Conservation (phyloP, 768 basidiomycete species). For the Pulveroboletus sp. region DNA sequence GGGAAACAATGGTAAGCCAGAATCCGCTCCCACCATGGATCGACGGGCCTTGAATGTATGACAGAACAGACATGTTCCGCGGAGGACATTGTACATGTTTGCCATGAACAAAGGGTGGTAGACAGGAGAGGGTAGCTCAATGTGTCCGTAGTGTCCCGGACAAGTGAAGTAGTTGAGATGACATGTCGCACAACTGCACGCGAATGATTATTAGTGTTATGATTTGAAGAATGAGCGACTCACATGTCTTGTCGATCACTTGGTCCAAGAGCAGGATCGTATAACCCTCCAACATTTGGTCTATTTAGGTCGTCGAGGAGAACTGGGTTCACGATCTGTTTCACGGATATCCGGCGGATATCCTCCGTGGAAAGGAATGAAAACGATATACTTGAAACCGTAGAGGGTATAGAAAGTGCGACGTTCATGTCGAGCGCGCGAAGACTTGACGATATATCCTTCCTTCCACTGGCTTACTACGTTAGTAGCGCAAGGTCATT, state of each 20-base stretch:
- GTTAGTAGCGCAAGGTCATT: background rate
- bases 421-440: slow-evolving; percentile 67
- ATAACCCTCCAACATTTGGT: slow-evolving; percentile 88
- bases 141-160: slow-evolving; percentile 97
- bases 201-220: slow-evolving; percentile 2
- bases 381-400: slow-evolving; percentile 82
- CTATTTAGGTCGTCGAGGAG: slow-evolving; percentile 91
- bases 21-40: slow-evolving; percentile 50
- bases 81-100: slow-evolving; percentile 82
- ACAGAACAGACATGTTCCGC: slow-evolving; percentile 90
- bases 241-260: slow-evolving; percentile 87
- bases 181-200: slow-evolving; percentile 84
- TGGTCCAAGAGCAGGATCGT: slow-evolving; percentile 94
- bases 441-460: background rate
- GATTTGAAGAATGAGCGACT: slow-evolving; percentile 31
- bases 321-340: slow-evolving; percentile 90
- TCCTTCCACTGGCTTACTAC: background rate
- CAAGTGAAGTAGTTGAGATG: slow-evolving; percentile 90
- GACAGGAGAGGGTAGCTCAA: slow-evolving; percentile 91
- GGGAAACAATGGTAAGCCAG: slow-evolving; percentile 10
- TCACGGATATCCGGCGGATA: slow-evolving; percentile 91
- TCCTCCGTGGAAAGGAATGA: slow-evolving; percentile 88
- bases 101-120: slow-evolving; percentile 96
- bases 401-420: slow-evolving; percentile 81
- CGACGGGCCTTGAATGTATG: slow-evolving; percentile 83